Conservation (phyloP, 768 basidiomycete species). For the Lyophyllum semitale region DNA sequence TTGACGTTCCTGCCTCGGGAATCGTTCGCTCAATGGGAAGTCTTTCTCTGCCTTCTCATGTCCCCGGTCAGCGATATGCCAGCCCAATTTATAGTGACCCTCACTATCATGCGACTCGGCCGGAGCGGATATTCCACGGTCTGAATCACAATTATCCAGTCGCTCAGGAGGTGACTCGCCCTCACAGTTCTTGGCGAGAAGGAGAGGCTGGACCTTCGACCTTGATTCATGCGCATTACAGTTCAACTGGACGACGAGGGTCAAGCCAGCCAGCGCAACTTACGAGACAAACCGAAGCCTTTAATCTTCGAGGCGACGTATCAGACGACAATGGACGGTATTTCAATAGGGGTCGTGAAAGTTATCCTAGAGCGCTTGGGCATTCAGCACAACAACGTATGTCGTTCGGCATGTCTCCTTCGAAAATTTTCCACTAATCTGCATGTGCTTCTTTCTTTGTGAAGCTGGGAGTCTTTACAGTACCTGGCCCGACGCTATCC, state of each 20-base stretch:
- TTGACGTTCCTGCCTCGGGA: constrained; percentile 18
- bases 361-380: constrained; percentile 10
- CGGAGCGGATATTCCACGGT: constrained; percentile 25
- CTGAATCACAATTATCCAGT: constrained; percentile 16
- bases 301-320: constrained; percentile 6
- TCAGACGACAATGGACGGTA: constrained; percentile 10
- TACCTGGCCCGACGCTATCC: constrained; percentile 6
- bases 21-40: constrained; percentile 18
- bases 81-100: constrained; percentile 34
- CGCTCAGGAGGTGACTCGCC: constrained; percentile 15
- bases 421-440: constrained; percentile 1
- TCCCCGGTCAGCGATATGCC: constrained; percentile 23
- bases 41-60: constrained; percentile 15
- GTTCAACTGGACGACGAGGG: constrained; percentile 19
- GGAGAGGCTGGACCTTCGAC: constrained; percentile 50
- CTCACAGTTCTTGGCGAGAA: constrained; percentile 31
- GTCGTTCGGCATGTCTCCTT: constrained; percentile 6
- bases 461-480: constrained; percentile 6
- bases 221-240: constrained; percentile 25
- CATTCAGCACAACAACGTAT: constrained; percentile 11
- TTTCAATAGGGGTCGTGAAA: constrained; percentile 6
- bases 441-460: background rate
- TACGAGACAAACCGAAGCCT: constrained; percentile 18
- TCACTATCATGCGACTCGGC: constrained; percentile 26
- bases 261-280: constrained; percentile 23